Evolutionary conservation across 1,284 basidiomycete genomes (phyloP), one percentile per base, ranked within the genome.

Genomic region (Ceratobasidium sp.): DNA sequence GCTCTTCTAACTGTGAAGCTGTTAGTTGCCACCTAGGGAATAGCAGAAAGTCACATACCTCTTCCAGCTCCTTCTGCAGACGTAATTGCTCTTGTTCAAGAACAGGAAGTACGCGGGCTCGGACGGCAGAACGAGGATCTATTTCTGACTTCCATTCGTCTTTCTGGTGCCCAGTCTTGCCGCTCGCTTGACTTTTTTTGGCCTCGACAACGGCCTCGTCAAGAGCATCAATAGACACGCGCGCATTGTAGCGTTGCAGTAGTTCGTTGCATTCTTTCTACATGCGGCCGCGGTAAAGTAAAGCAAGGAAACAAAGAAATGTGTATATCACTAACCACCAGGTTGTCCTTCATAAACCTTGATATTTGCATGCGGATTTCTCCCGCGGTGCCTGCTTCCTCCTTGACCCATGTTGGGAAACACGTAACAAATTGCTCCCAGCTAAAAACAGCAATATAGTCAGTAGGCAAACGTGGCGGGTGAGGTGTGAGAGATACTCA

Each of bases 111-210:
- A 73, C 58, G 13, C 74, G 62, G 18, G 71, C 74, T 47, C 74
- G 52, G 11, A 75, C 58, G 6, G 74, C 74, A n/a, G 71, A 52
- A 11, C 72, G 72, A 28, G 74, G 74, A 47, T 75, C 71, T n/a
- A 75, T 41, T 26, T 66, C 66, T 23, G 64, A 46, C 28, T 32
- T 72, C 74, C 74, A 75, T 35, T 72, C 71, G 38, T 75, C 74
- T 57, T 73, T 73, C 26, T 67, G 64, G 28, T 59, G 50, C 13
- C 49, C 63, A 32, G 62, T 4, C 14, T 35, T 50, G 11, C 71
- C 72, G 11, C 66, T 44, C 23, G 63, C 57, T 28, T 38, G 41
- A 23, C 74, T 58, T 28, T 66, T 62, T 38, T 70, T 75, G 43
- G 63, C 74, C 28, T 75, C 74, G 30, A 52, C 62, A 62, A 75